These are phyloP conservation scores for Nannochloropsis limnetica DNA, from an alignment of 352 stramenopile genomes.

Conservation along the genomic window DNA sequence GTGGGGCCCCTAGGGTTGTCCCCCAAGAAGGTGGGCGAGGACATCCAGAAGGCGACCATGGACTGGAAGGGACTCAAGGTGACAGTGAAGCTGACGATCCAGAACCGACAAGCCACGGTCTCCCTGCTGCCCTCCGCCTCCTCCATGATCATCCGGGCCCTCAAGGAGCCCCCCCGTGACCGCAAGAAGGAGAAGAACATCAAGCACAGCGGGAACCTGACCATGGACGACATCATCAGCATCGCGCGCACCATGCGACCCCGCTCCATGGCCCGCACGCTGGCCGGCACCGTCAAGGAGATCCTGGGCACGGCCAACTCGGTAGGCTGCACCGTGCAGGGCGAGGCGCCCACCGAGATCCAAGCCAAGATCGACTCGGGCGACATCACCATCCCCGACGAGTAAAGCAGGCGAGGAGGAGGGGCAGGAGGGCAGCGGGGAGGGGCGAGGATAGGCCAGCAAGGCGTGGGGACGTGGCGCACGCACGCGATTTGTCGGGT, in stretches of 20 bases:
- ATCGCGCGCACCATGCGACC: constrained; percentile 94
- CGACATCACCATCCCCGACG: constrained; percentile 22
- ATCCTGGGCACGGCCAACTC: constrained; percentile 97
- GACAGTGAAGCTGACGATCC: constrained; percentile 98
- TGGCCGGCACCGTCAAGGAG: constrained; percentile 97
- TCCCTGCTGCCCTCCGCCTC: constrained; percentile 93
- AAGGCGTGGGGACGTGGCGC: background rate
- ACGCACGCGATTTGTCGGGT: background rate
- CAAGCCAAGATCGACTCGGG: constrained; percentile 37
- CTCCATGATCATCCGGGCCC: constrained; percentile 97
- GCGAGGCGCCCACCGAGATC: constrained; percentile 73
- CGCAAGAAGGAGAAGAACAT: constrained; percentile 97
- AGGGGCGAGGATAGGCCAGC: background rate
- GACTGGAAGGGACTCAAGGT: constrained; percentile 99
- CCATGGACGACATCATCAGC: constrained; percentile 96
- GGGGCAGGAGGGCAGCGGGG: background rate
- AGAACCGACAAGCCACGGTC: constrained; percentile 94
- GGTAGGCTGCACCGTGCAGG: constrained; percentile 98
- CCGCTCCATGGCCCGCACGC: constrained; percentile 87
- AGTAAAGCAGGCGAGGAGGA: background rate
- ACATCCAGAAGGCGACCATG: constrained; percentile 99
- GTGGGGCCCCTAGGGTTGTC: constrained; percentile 98
- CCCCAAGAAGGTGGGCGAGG: constrained; percentile 99
- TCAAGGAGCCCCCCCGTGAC: constrained; percentile 98
- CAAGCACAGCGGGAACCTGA: constrained; percentile 99